Conservation (phyloP, 225 moss, liverwort and hornwort species). For the Pleurozium schreberi region DNA sequence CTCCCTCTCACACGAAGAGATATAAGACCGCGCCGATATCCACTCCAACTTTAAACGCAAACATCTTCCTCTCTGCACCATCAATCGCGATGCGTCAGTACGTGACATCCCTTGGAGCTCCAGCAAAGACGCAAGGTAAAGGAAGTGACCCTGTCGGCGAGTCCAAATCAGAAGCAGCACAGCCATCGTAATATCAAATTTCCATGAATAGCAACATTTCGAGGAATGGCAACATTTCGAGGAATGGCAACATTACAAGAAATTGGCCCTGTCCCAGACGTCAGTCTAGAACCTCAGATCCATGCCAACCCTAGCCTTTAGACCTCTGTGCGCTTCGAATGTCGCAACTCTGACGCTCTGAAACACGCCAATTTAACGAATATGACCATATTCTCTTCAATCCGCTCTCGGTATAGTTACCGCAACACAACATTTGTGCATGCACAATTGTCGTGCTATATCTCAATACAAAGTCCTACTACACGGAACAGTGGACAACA, state of each 20-base stretch:
- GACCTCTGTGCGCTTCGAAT: neutral
- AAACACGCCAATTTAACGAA: neutral
- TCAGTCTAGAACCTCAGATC: neutral
- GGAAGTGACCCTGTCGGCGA: neutral
- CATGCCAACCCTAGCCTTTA: neutral
- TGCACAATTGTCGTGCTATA: neutral
- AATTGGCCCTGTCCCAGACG: neutral
- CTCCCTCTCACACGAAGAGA: neutral
- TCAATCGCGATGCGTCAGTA: neutral
- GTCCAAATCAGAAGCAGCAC: neutral
- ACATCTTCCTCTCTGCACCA: neutral
- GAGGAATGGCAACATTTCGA: neutral
- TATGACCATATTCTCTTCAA: neutral
- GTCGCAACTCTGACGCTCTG: neutral
- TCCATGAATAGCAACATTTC: neutral
- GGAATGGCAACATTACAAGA: neutral
- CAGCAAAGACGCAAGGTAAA: neutral
- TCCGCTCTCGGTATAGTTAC: neutral
- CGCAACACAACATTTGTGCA: neutral
- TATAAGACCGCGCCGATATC: neutral
- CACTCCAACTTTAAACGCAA: neutral
- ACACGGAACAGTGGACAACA: neutral
- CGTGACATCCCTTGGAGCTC: neutral
- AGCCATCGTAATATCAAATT: neutral
- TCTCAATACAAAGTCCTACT: neutral